These are phyloP conservation scores for Kodamaea alishanica DNA, from an alignment of 1,139 yeast genomes.

Conservation along the genomic window DNA sequence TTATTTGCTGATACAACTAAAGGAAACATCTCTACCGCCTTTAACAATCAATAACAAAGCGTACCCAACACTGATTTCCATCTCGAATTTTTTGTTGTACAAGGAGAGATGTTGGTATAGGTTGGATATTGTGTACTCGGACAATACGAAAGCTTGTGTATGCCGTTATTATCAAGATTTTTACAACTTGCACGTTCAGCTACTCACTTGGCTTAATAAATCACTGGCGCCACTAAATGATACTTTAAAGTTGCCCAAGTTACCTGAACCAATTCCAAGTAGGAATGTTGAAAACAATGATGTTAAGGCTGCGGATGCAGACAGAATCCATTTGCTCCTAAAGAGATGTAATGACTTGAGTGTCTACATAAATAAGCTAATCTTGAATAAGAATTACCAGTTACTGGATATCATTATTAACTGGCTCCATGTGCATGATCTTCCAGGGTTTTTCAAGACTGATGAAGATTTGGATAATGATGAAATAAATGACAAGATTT, in stretches of 20 bases:
- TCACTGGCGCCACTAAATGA: slow-evolving; percentile 13
- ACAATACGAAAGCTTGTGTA: slow-evolving; percentile 27
- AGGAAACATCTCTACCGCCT: slow-evolving; percentile 19
- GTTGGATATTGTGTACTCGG: slow-evolving; percentile 34
- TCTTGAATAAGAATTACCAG: slow-evolving; percentile 27
- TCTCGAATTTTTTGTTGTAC: slow-evolving; percentile 33
- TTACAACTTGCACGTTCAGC: slow-evolving; percentile 35
- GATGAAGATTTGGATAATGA: slow-evolving; percentile 10
- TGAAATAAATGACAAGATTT: slow-evolving; percentile 13
- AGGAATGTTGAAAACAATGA: slow-evolving; percentile 12
- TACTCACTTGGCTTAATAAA: slow-evolving; percentile 20
- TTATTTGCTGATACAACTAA: slow-evolving; percentile 21
- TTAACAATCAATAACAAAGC: slow-evolving; percentile 31
- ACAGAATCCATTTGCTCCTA: slow-evolving; percentile 17
- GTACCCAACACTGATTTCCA: slow-evolving; percentile 30
- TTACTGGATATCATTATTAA: slow-evolving; percentile 24
- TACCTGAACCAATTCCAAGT: slow-evolving; percentile 43
- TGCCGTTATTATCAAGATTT: slow-evolving; percentile 45
- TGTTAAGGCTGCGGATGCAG: slow-evolving; percentile 6
- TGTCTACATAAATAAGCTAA: slow-evolving; percentile 29
- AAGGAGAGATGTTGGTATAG: slow-evolving; percentile 43
- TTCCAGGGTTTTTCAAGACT: slow-evolving; percentile 21
- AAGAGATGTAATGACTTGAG: slow-evolving; percentile 35
- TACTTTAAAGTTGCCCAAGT: slow-evolving; percentile 31
- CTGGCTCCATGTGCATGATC: slow-evolving; percentile 29